Evolutionary conservation across 2,329 filamentous ascomycete species (phyloP).

Genomic region (Cordyceps farinosa): DNA sequence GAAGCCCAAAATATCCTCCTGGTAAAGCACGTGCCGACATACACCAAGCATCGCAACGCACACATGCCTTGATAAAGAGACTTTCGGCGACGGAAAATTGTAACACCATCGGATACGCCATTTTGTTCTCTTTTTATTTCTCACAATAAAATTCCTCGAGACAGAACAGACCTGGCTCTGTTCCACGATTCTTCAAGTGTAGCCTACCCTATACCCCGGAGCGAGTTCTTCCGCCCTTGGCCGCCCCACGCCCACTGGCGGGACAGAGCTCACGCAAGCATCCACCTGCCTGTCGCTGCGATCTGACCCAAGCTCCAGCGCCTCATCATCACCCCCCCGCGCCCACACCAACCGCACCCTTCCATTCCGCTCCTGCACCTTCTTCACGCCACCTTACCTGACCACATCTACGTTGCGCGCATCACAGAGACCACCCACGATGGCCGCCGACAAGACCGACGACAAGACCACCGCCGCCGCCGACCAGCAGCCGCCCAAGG

Average conservation of each 20-base stretch:
- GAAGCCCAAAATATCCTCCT: too few relatives aligned
- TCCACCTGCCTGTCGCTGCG: conserved; percentile 9
- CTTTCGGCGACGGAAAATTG: too few relatives aligned
- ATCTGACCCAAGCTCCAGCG: conserved; percentile 12
- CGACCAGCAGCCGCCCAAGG: conserved; percentile 41
- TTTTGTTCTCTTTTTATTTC: background rate
- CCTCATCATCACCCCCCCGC: background rate
- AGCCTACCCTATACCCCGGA: conserved; percentile 15
- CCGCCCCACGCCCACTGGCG: background rate
- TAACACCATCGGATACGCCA: too few relatives aligned
- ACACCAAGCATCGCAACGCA: too few relatives aligned
- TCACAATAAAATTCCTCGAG: background rate
- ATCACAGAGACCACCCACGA: conserved; percentile 24
- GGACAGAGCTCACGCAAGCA: conserved; percentile 9
- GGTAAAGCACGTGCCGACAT: too few relatives aligned
- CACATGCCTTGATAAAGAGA: too few relatives aligned
- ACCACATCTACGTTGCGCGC: background rate
- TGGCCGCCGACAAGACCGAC: conserved; percentile 33
- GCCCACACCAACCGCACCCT: background rate
- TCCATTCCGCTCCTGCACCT: background rate
- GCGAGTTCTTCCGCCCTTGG: conserved; percentile 13
- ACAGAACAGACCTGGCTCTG: too few relatives aligned
- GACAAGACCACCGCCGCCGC: conserved; percentile 30
- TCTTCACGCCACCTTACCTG: background rate
- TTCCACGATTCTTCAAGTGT: too few relatives aligned